phyloP scores from a whole-genome alignment of 345 rosid species.

The Euclidium syriacum region DNA sequence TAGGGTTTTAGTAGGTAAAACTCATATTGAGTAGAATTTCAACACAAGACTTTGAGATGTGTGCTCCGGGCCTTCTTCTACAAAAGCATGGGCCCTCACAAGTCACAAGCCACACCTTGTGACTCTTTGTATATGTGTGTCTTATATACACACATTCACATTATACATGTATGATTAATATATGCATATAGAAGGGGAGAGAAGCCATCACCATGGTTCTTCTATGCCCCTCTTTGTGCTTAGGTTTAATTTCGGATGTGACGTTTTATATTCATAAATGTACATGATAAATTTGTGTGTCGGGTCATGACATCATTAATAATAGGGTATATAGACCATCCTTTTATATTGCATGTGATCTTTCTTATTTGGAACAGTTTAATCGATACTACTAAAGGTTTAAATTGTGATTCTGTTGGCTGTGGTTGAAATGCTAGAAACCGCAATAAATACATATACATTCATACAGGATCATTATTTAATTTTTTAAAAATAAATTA shows the following conservation, averaged over 20 bases:
- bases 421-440: conserved; percentile 17
- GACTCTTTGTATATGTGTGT: conserved; percentile 12
- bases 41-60: conserved; percentile 11
- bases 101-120: conserved; percentile 14
- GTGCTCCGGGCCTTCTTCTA: neutral
- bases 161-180: neutral
- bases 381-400: conserved; percentile 16
- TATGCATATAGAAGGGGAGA: neutral
- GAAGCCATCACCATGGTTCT: conserved; percentile 22
- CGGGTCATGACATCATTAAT: conserved; percentile 21
- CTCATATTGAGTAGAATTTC: conserved; percentile 8
- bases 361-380: conserved; percentile 25
- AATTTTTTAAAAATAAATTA: neutral
- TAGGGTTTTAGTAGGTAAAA: conserved; percentile 21
- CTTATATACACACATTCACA: neutral
- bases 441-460: conserved; percentile 2
- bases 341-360: conserved; percentile 31
- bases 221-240: conserved; percentile 15
- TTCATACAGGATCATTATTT: neutral
- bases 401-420: conserved; percentile 29
- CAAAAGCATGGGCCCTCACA: conserved; percentile 28
- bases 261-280: conserved; percentile 10
- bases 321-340: conserved; percentile 8
- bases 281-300: conserved; percentile 8
- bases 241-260: conserved; percentile 33